A percentile compares a stretch with the other conserved stretches of the same genome.
phyloP scores from a whole-genome alignment of 768 basidiomycete species.

The Agrocybe pediades region DNA sequence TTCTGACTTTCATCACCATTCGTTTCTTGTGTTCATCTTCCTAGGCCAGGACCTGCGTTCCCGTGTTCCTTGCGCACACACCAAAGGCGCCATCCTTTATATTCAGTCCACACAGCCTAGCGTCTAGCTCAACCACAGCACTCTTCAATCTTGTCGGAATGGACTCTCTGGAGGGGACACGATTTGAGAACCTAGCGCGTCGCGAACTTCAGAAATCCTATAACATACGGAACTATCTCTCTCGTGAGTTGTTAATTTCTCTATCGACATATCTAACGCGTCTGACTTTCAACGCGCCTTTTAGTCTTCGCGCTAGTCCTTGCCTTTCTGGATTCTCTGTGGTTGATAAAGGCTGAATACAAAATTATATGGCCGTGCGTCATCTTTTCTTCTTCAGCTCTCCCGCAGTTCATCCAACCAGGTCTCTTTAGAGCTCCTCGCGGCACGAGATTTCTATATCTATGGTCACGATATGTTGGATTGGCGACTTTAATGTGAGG shows the following conservation, averaged over 20 bases:
- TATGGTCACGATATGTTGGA: slow-evolving; percentile 6
- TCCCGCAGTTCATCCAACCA: not conserved
- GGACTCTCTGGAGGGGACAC: not conserved
- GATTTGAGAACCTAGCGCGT: not conserved
- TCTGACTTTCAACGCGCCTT: not conserved
- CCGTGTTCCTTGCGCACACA: no score
- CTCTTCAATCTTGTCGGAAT: no score
- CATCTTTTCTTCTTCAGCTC: not conserved
- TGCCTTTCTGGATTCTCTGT: not conserved
- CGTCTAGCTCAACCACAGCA: not conserved
- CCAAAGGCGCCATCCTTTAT: no score
- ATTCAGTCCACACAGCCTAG: not conserved
- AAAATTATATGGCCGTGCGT: slow-evolving; percentile 8
- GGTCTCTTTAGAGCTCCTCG: not conserved
- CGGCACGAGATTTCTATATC: slow-evolving; percentile 1
- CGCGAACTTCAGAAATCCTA: not conserved
- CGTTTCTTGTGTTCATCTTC: no score
- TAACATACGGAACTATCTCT: not conserved
- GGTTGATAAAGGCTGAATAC: not conserved
- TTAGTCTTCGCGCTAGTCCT: not conserved
- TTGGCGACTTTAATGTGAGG: slow-evolving; percentile 4
- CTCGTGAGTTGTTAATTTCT: not conserved
- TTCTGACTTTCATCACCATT: no score
- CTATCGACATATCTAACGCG: not conserved
- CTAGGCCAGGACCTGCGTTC: no score